Base-by-base conservation (phyloP, 1,284 basidiomycete species). In the Mycosarcoma mackinlayi region DNA sequence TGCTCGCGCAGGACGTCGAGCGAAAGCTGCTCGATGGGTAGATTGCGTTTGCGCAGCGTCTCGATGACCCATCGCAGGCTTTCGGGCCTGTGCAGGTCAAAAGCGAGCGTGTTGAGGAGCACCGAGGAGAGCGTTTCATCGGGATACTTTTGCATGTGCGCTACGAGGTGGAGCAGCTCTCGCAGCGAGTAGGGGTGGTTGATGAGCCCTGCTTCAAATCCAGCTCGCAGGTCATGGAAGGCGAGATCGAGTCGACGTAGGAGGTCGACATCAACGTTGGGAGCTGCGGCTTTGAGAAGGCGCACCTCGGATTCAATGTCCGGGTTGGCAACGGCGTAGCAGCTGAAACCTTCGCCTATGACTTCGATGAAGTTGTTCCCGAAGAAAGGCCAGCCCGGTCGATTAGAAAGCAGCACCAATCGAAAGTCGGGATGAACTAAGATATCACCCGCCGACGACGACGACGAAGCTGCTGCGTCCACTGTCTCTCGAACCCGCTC, bases 161-260 rank as follows among this genome's bases (percentile, higher is more conserved):
- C 79, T 1, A 82, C 82, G 24, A 84, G 61, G 38, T 83, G 81
- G 41, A 84, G 74, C 31, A 84, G 62, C 52, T 84, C 83, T 23
- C 83, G 78, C 6, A 84, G 73, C 1, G 75, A 78, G 61, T 83
- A 83, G 1, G 83, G 83, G 51, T 84, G 83, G 52, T 78, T 78
- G 57, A 82, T 67, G 7, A 72, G 59, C 3, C 78, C 79, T 6
- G 67, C 55, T 37, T 81, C 83, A 48, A 84, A 84, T 5, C 79
- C 80, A 14, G 66, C 66, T 25, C 83, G 77, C 4, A 84, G 67
- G 38, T 83, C 83, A 40, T 79, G 74, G 72, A 84, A 83, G 1
- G 83, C 81, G 0, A 74, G 57, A 25, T 81, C 82, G 19, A 84
- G 78, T 14, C 67, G 53, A n/a, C 68, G 61, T 10, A 84, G 71